Base-by-base conservation (phyloP, 2,329 filamentous ascomycete species). In the Fusarium mexicanum region DNA sequence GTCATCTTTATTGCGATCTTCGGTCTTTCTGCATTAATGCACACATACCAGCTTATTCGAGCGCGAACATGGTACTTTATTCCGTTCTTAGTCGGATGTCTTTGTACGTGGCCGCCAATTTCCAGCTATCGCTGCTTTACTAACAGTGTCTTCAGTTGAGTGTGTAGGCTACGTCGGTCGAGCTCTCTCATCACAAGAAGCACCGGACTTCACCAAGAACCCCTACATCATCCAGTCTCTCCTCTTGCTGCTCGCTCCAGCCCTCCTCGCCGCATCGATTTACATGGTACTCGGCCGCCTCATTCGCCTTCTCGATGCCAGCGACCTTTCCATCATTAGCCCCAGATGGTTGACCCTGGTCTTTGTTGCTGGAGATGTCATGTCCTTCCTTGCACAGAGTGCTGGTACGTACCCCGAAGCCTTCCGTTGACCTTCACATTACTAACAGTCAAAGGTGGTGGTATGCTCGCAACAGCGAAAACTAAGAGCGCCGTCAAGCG, bases 51-150 rank as follows among this genome's bases (percentile, higher is more conserved):
- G 59, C 73, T 87, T 40, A 31, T 83, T 31, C 78, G 79, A 26
- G 79, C 81, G 6, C 80, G 84, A 60, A 86, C 86, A 14, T 89
- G 86, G 86, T 89, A 87, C 76, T 85, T 88, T 73, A 85, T 87
- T 6, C 85, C 88, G 0, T 86, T 90, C 46, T 73, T 86, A 8
- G 80, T 89, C 31, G 88, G 88, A n/a, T 86, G 86, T 50, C 67
- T 85, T n/a, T 87, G 87, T 88, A 83, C 73, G 82, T 73, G 16
- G 6, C 16, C 29, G 6, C 8, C 9, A 31, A 14, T 8, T 6
- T 20, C 33, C 17, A 7, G 6, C 2, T 6, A 18, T 38, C 35
- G 35, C 18, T 35, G 3, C 40, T 26, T 24, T 31, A n/a, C 63
- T 63, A 20, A 67, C n/a, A 14, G 12, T 3, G 12, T 22, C 20